Percentiles rank a stretch among this genome's conserved stretches.
phyloP scores from a whole-genome alignment of 208 protist species.

The Vickermania spadyakhi region DNA sequence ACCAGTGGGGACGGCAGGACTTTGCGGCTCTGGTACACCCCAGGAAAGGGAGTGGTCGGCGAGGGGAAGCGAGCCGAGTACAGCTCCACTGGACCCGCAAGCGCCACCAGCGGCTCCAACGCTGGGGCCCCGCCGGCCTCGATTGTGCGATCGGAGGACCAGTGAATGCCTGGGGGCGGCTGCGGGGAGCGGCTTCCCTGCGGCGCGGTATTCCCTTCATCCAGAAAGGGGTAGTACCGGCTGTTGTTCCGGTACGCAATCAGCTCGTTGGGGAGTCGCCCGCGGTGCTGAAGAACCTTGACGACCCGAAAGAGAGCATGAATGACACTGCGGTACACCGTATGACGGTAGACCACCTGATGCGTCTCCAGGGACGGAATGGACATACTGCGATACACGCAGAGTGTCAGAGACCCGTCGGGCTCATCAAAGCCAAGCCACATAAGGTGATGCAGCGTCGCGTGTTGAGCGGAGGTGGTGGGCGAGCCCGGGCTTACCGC shows the following conservation, averaged over 20 bases:
- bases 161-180: background rate
- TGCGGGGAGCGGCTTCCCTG: background rate
- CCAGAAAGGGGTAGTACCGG: background rate
- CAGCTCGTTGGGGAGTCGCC: background rate
- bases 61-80: background rate
- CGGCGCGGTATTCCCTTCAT: background rate
- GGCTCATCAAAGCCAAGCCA: constrained; percentile 30
- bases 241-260: background rate
- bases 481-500: background rate
- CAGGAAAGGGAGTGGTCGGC: too few species aligned
- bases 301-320: background rate
- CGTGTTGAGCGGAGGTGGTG: background rate
- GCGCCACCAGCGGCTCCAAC: background rate
- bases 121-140: background rate
- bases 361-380: background rate
- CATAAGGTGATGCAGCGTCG: background rate
- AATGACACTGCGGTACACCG: background rate
- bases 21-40: background rate
- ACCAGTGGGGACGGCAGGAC: background rate
- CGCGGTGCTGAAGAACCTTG: background rate
- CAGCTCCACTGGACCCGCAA: background rate
- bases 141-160: background rate
- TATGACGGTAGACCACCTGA: background rate
- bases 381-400: constrained; percentile 13
- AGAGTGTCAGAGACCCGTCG: constrained; percentile 38